Evolutionary conservation across 2,329 filamentous ascomycete species (phyloP).

Genomic region (Colletotrichum abscissum): DNA sequence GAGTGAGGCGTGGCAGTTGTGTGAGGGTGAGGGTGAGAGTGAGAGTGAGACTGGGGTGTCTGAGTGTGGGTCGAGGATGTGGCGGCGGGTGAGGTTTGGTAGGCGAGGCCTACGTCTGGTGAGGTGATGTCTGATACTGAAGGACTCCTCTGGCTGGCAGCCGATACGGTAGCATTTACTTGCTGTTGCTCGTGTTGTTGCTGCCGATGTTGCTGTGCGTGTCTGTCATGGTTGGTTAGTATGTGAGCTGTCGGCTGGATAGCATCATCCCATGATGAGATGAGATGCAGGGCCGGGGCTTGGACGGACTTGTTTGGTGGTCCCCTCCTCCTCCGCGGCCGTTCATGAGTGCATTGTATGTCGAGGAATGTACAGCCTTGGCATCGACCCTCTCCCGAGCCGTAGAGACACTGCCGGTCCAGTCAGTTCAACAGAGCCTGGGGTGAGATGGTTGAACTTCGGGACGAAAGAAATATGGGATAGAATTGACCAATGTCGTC

Average conservation of each 20-base stretch:
- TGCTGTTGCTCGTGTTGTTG: not conserved
- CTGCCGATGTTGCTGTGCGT: not conserved
- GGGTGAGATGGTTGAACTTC: no score
- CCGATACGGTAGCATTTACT: not conserved
- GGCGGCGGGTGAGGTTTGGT: conserved; percentile 16
- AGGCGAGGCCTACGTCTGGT: conserved; percentile 12
- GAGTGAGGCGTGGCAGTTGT: not conserved
- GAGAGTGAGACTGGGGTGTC: not conserved
- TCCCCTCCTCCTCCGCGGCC: conserved; percentile 42
- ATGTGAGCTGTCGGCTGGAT: not conserved
- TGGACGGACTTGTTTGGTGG: conserved; percentile 40
- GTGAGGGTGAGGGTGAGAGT: not conserved
- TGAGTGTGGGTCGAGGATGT: conserved; percentile 1
- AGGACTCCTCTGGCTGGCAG: not conserved
- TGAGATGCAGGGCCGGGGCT: not conserved
- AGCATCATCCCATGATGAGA: not conserved
- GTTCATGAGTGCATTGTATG: conserved; percentile 42
- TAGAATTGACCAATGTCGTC: not conserved
- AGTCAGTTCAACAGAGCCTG: conserved; percentile 1
- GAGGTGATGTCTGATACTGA: conserved; percentile 23
- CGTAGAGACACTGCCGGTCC: conserved; percentile 36
- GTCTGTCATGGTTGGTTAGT: conserved; percentile 20
- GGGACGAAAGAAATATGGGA: not conserved
- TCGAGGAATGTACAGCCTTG: conserved; percentile 40
- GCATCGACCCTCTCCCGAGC: conserved; percentile 31